A percentile compares a stretch with the other conserved stretches of the same genome.
phyloP scores from a whole-genome alignment of 202 grass and related monocot species.

The Setaria italica region DNA sequence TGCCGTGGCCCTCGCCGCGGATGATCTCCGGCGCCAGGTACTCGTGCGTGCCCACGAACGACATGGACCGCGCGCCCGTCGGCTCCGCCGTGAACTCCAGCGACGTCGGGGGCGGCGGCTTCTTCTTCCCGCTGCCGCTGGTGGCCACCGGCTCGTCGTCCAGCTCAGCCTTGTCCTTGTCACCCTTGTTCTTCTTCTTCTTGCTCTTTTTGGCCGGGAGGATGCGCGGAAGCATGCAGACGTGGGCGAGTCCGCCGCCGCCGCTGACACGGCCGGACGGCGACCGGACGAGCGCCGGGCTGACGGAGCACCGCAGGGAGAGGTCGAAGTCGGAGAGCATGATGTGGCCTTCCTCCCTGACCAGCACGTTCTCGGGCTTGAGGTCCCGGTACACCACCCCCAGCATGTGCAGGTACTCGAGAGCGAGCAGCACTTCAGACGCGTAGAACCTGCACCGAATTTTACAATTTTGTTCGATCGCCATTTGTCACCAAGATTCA shows the following conservation, averaged over 20 bases:
- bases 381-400: slow-evolving; percentile 88
- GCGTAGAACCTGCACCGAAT: slow-evolving; percentile 68
- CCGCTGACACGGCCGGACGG: slow-evolving; percentile 52
- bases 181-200: slow-evolving; percentile 40
- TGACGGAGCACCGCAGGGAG: slow-evolving; percentile 81
- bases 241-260: slow-evolving; percentile 38
- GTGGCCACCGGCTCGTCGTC: neutral
- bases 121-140: slow-evolving; percentile 17
- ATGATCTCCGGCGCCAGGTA: slow-evolving; percentile 96
- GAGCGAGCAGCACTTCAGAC: slow-evolving; percentile 81
- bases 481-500: neutral
- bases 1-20: slow-evolving; percentile 87
- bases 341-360: slow-evolving; percentile 84
- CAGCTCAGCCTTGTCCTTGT: slow-evolving; percentile 6
- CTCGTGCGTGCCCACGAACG: slow-evolving; percentile 94
- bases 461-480: neutral
- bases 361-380: slow-evolving; percentile 92
- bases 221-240: slow-evolving; percentile 82
- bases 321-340: slow-evolving; percentile 97
- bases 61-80: slow-evolving; percentile 78
- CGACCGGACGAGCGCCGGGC: slow-evolving; percentile 77
- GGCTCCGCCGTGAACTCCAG: slow-evolving; percentile 94
- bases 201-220: slow-evolving; percentile 54
- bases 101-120: slow-evolving; percentile 26
- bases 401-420: slow-evolving; percentile 97